These are phyloP conservation scores for Pterocarpus macrocarpus DNA, from an alignment of 306 rosid species.

Conservation along the genomic window DNA sequence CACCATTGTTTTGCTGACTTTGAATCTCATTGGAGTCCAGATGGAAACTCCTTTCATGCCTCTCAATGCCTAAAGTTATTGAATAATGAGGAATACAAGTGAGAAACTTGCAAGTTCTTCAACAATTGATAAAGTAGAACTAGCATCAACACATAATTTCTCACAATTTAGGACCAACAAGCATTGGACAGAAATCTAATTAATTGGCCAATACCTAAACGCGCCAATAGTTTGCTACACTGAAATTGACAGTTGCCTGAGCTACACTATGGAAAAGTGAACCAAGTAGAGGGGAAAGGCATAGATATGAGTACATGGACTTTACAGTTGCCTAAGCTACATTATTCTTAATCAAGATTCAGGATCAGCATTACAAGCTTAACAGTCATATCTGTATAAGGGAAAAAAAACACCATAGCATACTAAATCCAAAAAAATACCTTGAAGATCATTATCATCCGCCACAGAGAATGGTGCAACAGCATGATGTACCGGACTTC, in stretches of 20 bases:
- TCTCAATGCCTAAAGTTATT: constrained; percentile 57
- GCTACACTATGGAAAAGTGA: constrained; percentile 5
- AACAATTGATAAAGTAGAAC: constrained; percentile 29
- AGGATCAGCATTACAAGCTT: constrained; percentile 25
- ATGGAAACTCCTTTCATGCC: constrained; percentile 50
- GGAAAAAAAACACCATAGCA: constrained; percentile 27
- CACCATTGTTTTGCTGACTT: constrained; percentile 51
- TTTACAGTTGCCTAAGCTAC: constrained; percentile 19
- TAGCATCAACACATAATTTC: constrained; percentile 25
- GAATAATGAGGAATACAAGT: constrained; percentile 32
- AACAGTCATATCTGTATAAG: neutral
- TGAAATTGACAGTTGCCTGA: constrained; percentile 13
- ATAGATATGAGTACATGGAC: constrained; percentile 4
- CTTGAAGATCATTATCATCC: constrained; percentile 57
- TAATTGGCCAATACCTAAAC: constrained; percentile 29
- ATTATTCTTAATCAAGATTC: constrained; percentile 12
- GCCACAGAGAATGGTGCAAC: constrained; percentile 43
- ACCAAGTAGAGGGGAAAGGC: constrained; percentile 9
- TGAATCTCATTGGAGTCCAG: constrained; percentile 58
- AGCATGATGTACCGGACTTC: constrained; percentile 40
- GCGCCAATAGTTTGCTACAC: neutral
- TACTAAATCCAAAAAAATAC: constrained; percentile 50
- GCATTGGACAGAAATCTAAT: constrained; percentile 24
- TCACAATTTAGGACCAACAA: constrained; percentile 36
- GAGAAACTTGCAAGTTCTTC: constrained; percentile 19